phyloP scores from a whole-genome alignment of 176 grass and related monocot species.

The Calamus simplicifolius region DNA sequence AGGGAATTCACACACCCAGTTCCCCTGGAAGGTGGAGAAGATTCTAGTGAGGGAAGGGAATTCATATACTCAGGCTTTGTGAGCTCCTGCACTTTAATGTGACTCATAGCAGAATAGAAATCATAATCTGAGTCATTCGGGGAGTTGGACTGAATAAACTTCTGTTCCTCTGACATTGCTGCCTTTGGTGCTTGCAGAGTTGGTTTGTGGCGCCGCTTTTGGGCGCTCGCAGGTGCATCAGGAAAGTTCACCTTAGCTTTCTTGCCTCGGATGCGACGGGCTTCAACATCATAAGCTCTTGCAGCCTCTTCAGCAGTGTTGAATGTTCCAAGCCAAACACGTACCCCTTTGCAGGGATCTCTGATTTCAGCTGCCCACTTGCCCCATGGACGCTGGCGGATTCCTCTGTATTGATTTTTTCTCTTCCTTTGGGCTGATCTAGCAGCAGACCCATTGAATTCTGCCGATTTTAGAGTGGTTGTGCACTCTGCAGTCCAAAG shows the following conservation, averaged over 20 bases:
- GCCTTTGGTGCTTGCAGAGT: not conserved
- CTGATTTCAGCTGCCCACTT: conserved; percentile 9
- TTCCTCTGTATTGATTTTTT: conserved; percentile 1
- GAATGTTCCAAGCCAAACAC: conserved; percentile 1
- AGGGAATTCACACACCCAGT: not conserved
- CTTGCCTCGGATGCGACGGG: not conserved
- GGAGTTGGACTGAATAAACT: not conserved
- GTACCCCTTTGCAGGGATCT: not conserved
- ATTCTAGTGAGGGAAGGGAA: not conserved
- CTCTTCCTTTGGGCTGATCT: not conserved
- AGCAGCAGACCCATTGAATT: not conserved
- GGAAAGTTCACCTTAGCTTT: conserved; percentile 12
- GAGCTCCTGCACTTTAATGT: not conserved
- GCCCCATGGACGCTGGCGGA: not conserved
- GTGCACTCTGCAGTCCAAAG: conserved; percentile 9
- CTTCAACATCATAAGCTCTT: conserved; percentile 1
- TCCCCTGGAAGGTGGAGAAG: not conserved
- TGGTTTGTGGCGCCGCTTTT: not conserved
- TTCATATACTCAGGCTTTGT: not conserved
- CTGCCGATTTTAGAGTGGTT: conserved; percentile 1
- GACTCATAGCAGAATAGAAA: not conserved
- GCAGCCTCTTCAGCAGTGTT: not conserved
- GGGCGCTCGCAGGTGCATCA: not conserved
- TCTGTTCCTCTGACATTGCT: not conserved
- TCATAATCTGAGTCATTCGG: not conserved